phyloP scores from a whole-genome alignment of 1,139 yeast genomes.

The Kurtzmaniella quercitrusa region DNA sequence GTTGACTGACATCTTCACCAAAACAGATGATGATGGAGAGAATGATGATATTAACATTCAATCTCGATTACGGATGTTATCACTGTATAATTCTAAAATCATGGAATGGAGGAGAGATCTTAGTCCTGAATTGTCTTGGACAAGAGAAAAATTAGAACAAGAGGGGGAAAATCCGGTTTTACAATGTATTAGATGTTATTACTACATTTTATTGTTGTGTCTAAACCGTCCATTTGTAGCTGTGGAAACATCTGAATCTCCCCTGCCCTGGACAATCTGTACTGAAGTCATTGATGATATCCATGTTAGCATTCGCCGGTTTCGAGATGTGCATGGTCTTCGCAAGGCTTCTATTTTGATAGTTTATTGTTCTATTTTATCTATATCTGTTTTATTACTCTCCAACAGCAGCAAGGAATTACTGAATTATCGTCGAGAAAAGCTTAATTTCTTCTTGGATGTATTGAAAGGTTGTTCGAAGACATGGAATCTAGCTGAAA shows the following conservation, averaged over 20 bases:
- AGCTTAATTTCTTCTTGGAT: slow-evolving; percentile 35
- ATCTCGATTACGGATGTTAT: slow-evolving; percentile 35
- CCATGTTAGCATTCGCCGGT: slow-evolving; percentile 32
- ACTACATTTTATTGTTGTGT: slow-evolving; percentile 52
- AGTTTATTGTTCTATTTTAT: slow-evolving; percentile 45
- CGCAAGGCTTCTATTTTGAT: slow-evolving; percentile 42
- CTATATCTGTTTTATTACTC: slow-evolving; percentile 41
- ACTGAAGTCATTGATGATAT: slow-evolving; percentile 40
- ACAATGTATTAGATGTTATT: slow-evolving; percentile 52
- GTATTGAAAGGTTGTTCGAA: slow-evolving; percentile 35
- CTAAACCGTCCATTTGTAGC: slow-evolving; percentile 56
- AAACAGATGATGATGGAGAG: slow-evolving; percentile 20
- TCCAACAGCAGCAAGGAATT: slow-evolving; percentile 27
- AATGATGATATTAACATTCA: slow-evolving; percentile 29
- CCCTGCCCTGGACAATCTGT: slow-evolving; percentile 34
- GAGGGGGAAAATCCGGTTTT: slow-evolving; percentile 50
- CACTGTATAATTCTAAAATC: slow-evolving; percentile 45
- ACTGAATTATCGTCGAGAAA: slow-evolving; percentile 21
- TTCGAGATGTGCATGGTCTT: slow-evolving; percentile 37
- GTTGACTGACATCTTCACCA: slow-evolving; percentile 51
- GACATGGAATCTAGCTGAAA: slow-evolving; percentile 49
- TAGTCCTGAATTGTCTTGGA: slow-evolving; percentile 51
- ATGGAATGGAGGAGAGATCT: slow-evolving; percentile 45
- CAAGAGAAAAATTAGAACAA: slow-evolving; percentile 31
- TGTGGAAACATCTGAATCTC: slow-evolving; percentile 7